Evolutionary conservation across 1,139 yeast species (phyloP).

Genomic region (Saccharomyces hybrid): DNA sequence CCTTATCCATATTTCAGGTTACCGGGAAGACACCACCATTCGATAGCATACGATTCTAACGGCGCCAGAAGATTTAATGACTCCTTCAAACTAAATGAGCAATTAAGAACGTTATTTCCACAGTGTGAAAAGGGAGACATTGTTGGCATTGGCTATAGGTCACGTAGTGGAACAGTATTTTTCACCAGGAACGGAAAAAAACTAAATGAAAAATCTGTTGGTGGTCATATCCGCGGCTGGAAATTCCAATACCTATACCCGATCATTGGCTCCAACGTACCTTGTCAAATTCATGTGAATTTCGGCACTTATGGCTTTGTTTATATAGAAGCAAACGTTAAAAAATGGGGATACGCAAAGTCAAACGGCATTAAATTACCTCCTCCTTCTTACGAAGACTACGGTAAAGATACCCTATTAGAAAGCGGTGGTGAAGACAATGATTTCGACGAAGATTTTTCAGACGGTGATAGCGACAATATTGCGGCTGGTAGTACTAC

Average conservation of each 20-base stretch:
- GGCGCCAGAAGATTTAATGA: slow-evolving; percentile 76
- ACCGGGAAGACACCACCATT: slow-evolving; percentile 68
- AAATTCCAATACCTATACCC: slow-evolving; percentile 78
- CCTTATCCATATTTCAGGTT: slow-evolving; percentile 87
- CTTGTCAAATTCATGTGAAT: slow-evolving; percentile 72
- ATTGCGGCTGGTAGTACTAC: slow-evolving; percentile 25
- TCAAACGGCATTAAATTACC: slow-evolving; percentile 63
- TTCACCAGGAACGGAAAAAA: slow-evolving; percentile 67
- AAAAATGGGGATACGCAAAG: slow-evolving; percentile 86
- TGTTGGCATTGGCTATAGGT: slow-evolving; percentile 58
- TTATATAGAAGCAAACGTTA: slow-evolving; percentile 84
- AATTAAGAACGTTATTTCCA: slow-evolving; percentile 55
- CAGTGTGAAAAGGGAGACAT: slow-evolving; percentile 66
- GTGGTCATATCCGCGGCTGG: slow-evolving; percentile 75
- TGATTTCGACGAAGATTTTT: slow-evolving; percentile 28
- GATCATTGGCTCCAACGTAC: slow-evolving; percentile 75
- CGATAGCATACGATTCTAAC: slow-evolving; percentile 78
- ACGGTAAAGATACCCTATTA: slow-evolving; percentile 35
- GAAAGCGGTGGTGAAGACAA: slow-evolving; percentile 35
- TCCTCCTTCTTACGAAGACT: slow-evolving; percentile 61
- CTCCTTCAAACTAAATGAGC: slow-evolving; percentile 55
- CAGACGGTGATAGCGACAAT: slow-evolving; percentile 29
- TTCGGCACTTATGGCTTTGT: slow-evolving; percentile 90
- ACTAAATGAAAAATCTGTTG: slow-evolving; percentile 55
- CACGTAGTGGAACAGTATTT: slow-evolving; percentile 54